phyloP scores from a whole-genome alignment of 345 rosid species.

The Passiflora organensis region DNA sequence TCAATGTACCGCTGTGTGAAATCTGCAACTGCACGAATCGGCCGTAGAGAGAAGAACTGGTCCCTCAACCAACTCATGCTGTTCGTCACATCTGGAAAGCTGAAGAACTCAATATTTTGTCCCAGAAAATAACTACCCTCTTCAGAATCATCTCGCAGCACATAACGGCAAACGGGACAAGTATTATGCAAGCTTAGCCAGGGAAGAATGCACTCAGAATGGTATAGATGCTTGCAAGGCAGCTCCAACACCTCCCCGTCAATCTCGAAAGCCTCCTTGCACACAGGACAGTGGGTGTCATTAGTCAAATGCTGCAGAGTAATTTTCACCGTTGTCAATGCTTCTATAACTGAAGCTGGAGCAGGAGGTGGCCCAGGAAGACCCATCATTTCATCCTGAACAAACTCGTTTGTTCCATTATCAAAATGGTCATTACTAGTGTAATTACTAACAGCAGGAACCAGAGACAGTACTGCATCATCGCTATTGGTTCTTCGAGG shows the following conservation, averaged over 20 bases:
- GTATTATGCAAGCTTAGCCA: conserved; percentile 68
- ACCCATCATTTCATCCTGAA: conserved; percentile 18
- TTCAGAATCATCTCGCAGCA: conserved; percentile 18
- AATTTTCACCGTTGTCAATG: conserved; percentile 36
- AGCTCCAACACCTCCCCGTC: conserved; percentile 48
- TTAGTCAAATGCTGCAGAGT: conserved; percentile 25
- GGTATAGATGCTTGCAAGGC: conserved; percentile 68
- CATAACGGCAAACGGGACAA: conserved; percentile 66
- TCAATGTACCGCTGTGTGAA: conserved; percentile 24
- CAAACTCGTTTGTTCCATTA: conserved; percentile 4
- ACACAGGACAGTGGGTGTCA: conserved; percentile 55
- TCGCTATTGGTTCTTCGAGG: background rate
- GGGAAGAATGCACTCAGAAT: conserved; percentile 60
- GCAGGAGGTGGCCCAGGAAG: conserved; percentile 51
- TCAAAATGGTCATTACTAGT: background rate
- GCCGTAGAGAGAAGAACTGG: conserved; percentile 23
- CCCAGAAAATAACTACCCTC: conserved; percentile 5
- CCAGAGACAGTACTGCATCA: background rate
- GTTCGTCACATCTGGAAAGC: conserved; percentile 20
- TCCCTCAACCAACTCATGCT: conserved; percentile 26
- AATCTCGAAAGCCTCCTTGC: conserved; percentile 64
- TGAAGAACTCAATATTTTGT: conserved; percentile 1
- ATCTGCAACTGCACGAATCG: conserved; percentile 32
- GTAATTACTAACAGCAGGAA: background rate
- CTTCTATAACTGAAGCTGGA: conserved; percentile 37